Base-by-base conservation (phyloP, 2,329 filamentous ascomycete genomes). In the Alternaria gansuensis region DNA sequence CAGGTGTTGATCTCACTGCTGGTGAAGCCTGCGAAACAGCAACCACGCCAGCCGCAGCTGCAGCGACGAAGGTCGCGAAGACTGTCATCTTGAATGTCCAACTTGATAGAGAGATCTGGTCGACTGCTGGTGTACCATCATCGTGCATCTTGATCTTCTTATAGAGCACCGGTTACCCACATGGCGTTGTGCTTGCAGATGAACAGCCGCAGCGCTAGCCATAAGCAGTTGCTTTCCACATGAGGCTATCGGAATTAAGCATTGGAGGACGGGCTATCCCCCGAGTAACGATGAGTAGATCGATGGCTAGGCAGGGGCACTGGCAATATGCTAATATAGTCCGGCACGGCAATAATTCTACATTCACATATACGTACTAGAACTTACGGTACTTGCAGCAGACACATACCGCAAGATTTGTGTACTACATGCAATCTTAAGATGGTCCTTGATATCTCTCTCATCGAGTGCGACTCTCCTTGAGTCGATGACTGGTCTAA, bases 141-240 rank as follows among this genome's bases (percentile, higher is more conserved):
- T 40, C 21, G 21, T 44, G 34, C 56, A 41, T 54, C 13, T 31
- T 39, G 23, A 17, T 46, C 37, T 41, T 60, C 63, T 64, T 68
- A 69, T 70, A 69, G 41, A 46, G 10, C 60, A 51, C 72, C 71
- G 68, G 72, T 29, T 63, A 69, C 69, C 67, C 66, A 67, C 68
- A 72, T 66, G 59, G 56, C 59, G 57, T 63, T 45, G 52, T 50
- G 39, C 54, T 59, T 21, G 33, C 39, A 60, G 59, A 57, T 59
- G 39, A 60, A 54, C 59, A 63, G 54, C 57, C 54, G 55, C 57
- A 29, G 31, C 50, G 40, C 68, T 69, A 70, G 45, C 63, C 50
- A 34, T 17, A 62, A 58, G 46, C 54, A 64, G 67, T 28, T 45
- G 31, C 46, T 51, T 46, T 61, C 53, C 57, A 69, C 60, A 62